A percentile compares a stretch with the other conserved stretches of the same genome.
These are phyloP conservation scores for Phaffia australis DNA, from an alignment of 768 basidiomycete genomes.

Conservation along the genomic window DNA sequence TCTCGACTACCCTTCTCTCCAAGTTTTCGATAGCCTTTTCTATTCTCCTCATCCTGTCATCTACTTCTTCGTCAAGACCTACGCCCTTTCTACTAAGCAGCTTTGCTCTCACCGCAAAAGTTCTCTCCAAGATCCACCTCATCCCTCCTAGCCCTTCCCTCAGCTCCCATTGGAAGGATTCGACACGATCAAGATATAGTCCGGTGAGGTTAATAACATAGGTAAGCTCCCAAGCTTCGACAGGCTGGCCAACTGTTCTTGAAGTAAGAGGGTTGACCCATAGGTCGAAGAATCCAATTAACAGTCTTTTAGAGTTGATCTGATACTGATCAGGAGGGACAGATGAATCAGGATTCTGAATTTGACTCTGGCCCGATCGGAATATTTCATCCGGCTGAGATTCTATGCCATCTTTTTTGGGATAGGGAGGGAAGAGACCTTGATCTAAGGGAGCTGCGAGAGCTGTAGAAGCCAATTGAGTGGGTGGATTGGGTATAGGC, in stretches of 20 bases:
- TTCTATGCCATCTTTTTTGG: too few relatives aligned
- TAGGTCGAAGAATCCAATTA: conserved; percentile 11
- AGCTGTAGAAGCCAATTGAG: too few relatives aligned
- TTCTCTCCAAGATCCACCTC: background rate
- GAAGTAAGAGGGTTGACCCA: conserved; percentile 16
- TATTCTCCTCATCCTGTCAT: too few relatives aligned
- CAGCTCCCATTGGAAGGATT: background rate
- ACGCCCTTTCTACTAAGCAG: too few relatives aligned
- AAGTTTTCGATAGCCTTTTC: too few relatives aligned
- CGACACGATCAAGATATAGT: conserved; percentile 6
- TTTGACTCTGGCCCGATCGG: conserved; percentile 15
- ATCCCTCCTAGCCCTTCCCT: background rate
- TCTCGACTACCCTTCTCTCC: background rate
- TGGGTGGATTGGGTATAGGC: too few relatives aligned
- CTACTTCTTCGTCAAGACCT: too few relatives aligned
- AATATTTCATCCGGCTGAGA: background rate
- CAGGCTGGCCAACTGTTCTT: background rate
- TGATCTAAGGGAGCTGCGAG: too few relatives aligned
- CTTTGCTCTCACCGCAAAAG: background rate
- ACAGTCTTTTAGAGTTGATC: conserved; percentile 9
- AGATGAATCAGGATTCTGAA: background rate
- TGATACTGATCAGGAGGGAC: conserved; percentile 6
- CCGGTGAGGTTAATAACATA: conserved; percentile 16
- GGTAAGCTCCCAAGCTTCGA: background rate
- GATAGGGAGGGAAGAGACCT: too few relatives aligned